Evolutionary conservation across 306 rosid genomes (phyloP).

Genomic region (Cicer judaicum): DNA sequence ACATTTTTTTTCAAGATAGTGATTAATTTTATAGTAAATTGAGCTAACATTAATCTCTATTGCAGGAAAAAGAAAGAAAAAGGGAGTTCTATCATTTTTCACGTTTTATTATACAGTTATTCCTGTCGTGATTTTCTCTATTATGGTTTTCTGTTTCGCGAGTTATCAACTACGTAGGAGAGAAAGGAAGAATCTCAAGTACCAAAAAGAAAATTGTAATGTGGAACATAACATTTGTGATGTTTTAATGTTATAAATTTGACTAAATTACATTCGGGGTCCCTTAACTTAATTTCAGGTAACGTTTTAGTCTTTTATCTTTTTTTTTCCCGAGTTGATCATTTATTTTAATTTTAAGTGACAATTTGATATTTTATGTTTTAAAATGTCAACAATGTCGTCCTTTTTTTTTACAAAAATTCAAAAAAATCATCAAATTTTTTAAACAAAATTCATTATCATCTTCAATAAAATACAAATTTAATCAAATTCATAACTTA

Average conservation of each 20-base stretch:
- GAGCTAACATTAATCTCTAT: conserved; percentile 13
- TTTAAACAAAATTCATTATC: too few species aligned
- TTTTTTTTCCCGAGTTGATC: too few species aligned
- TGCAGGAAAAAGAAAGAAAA: conserved; percentile 21
- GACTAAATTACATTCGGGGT: too few species aligned
- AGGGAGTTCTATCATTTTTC: neutral
- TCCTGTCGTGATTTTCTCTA: neutral
- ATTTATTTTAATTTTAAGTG: too few species aligned
- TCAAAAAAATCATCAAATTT: too few species aligned
- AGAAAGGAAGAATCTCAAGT: conserved; percentile 25
- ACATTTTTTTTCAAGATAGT: neutral
- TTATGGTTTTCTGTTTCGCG: conserved; percentile 1
- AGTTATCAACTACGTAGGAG: conserved; percentile 21
- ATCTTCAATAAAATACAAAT: too few species aligned
- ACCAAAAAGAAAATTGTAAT: conserved; percentile 36
- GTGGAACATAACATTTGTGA: neutral
- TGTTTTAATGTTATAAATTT: conserved; percentile 11
- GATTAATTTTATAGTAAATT: neutral
- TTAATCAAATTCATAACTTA: too few species aligned
- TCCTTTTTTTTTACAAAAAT: too few species aligned
- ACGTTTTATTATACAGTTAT: neutral
- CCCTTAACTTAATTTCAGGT: too few species aligned
- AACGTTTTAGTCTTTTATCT: too few species aligned
- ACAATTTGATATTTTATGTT: too few species aligned
- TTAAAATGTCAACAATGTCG: too few species aligned